A percentile compares a stretch with the other conserved stretches of the same genome.
These are phyloP conservation scores for Candida ipomoeae DNA, from an alignment of 805 yeast genomes.

Conservation along the genomic window DNA sequence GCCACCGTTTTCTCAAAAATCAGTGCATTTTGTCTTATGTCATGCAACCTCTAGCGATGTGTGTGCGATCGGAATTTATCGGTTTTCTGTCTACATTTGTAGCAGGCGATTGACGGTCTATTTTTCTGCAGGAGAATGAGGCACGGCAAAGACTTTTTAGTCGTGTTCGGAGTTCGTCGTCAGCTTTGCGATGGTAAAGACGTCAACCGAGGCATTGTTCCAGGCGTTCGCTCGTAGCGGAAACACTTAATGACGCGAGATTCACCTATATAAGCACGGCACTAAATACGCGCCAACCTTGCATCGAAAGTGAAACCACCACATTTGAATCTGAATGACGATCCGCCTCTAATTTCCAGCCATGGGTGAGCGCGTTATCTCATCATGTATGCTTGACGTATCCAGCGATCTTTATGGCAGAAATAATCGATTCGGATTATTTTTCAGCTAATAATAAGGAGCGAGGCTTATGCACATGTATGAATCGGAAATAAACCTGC, in stretches of 20 bases:
- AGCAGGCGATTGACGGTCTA: background rate
- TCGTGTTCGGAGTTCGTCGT: background rate
- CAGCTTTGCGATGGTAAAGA: background rate
- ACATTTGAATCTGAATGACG: background rate
- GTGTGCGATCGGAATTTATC: background rate
- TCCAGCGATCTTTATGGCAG: background rate
- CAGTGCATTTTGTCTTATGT: background rate
- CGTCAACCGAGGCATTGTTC: slow-evolving; percentile 1
- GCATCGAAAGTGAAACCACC: background rate
- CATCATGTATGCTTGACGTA: background rate
- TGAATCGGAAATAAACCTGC: background rate
- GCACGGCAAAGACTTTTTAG: background rate
- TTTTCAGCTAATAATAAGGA: background rate
- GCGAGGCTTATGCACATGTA: slow-evolving; percentile 1
- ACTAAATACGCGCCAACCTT: slow-evolving; percentile 1
- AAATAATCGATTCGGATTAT: background rate
- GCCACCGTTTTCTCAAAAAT: background rate
- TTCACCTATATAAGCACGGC: background rate
- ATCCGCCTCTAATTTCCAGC: background rate
- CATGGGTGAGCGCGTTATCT: background rate
- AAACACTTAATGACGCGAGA: background rate
- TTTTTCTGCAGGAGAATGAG: background rate
- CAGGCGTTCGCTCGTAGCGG: background rate
- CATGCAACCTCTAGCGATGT: background rate
- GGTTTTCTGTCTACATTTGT: background rate